Percentiles rank a stretch among this genome's conserved stretches.
These are phyloP conservation scores for Xylaria sp. DNA, from an alignment of 2,329 filamentous ascomycete genomes.

Conservation along the genomic window DNA sequence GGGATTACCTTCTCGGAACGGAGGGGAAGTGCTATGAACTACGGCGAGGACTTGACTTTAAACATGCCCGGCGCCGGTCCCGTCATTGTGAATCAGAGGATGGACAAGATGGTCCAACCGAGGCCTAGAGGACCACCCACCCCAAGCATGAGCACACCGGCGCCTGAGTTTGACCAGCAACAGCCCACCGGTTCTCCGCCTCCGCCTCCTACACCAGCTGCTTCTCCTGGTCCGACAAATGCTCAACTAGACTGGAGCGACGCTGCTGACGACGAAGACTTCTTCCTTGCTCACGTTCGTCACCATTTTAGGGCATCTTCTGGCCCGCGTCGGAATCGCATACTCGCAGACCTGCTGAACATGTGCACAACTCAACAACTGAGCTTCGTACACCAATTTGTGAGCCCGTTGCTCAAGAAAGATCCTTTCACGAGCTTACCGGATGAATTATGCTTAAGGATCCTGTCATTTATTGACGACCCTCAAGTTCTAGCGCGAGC, in stretches of 20 bases:
- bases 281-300: slow-evolving; percentile 81
- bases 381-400: slow-evolving; percentile 95
- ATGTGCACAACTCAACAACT: slow-evolving; percentile 94
- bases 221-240: slow-evolving; percentile 71
- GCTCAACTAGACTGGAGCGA: slow-evolving; percentile 78
- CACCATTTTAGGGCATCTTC: slow-evolving; percentile 83
- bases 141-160: slow-evolving; percentile 73
- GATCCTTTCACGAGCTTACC: slow-evolving; percentile 94
- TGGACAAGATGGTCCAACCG: slow-evolving; percentile 65
- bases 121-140: slow-evolving; percentile 69
- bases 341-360: slow-evolving; percentile 89
- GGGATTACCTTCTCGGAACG: slow-evolving; percentile 70
- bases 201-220: slow-evolving; percentile 72
- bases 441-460: slow-evolving; percentile 89
- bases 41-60: slow-evolving; percentile 65
- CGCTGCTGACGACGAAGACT: slow-evolving; percentile 82
- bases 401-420: slow-evolving; percentile 92
- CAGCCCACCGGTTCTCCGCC: slow-evolving; percentile 68
- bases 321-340: slow-evolving; percentile 78
- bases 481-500: slow-evolving; percentile 92
- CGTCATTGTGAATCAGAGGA: slow-evolving; percentile 56
- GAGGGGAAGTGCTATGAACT: slow-evolving; percentile 65
- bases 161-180: slow-evolving; percentile 70
- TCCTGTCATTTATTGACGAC: slow-evolving; percentile 96
- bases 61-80: slow-evolving; percentile 55